Base-by-base conservation (phyloP, 345 rosid species). In the Eutrema japonicum region DNA sequence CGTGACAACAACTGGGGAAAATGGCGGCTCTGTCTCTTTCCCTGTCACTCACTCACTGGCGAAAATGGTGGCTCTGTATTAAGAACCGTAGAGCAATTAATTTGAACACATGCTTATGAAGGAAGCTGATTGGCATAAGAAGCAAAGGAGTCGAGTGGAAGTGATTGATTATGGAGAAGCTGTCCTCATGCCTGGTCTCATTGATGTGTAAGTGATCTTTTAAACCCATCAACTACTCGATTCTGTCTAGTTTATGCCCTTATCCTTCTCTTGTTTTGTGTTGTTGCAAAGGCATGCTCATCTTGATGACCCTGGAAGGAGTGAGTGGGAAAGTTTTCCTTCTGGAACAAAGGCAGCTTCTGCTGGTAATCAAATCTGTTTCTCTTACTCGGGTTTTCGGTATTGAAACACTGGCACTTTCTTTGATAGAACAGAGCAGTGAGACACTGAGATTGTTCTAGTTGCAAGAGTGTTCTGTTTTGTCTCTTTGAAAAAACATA, bases 261-360 rank as follows among this genome's bases (percentile, higher is more conserved):
- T 30, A 33, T 45, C 37, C 22, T 73, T n/a, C 64, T 37, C 12
- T 16, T 76, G 57, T 80, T 37, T 11, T 36, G 56, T 54, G 13
- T 55, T 54, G n/a, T 16, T 36, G 45, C 12, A 7, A 75, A 95
- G 99, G 57, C 99, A 95, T 82, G 89, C 82, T 1, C 99, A 95
- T 83, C 93, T 92, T 72, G 96, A 95, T 85, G 99, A 92, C 80
- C 99, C 99, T n/a, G 96, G 97, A 66, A 88, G 93, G 83, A 70
- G 85, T 76, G 96, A 95, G 55, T 95, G 97, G 99, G 97, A 95
- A 86, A 97, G 99, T 35, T 95, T 90, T 82, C 86, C 89, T 69
- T 86, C 99, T 13, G 96, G 99, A 61, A 95, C 99, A 57, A 89
- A 81, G 77, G 99, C 99, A 56, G 97, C 99, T 70, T 96, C 96